Base-by-base conservation (phyloP, 768 basidiomycete genomes). In the Russula emetica region DNA sequence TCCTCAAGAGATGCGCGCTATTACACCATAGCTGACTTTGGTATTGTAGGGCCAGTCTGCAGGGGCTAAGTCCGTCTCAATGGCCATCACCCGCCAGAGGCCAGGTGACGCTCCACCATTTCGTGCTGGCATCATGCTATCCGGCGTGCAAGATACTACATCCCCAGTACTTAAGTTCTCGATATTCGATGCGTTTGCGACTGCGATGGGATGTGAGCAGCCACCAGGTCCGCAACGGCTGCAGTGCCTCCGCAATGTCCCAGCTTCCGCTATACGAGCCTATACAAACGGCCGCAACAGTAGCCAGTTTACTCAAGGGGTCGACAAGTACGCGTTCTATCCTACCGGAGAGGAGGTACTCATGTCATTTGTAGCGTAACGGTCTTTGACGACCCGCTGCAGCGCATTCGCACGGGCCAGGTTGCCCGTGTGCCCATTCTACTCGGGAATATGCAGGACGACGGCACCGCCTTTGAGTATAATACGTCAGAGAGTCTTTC, bases 181-280 rank as follows among this genome's bases (percentile, higher is more conserved):
- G 6, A 32, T 1, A 32, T 32, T 32, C 32, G 32, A 32, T 32
- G 32, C 32, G 32, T 32, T 32, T 28, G 52, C 63, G 7, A 36
- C 45, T 5, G 59, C 63, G 10, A 18, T 64, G 18, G 67, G 67
- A 26, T 73, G 72, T 45, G 55, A 14, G 1, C 62, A 71, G 34
- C 3, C 60, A 4, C 63, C 71, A 16, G 72, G 72, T 16, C 5
- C 68, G 0, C 40, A n/a, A 36, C 60, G 72, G 14, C 58, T 72
- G 7, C 44, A 67, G 18, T 73, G 72, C 56, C 63, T 73, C 10
- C 71, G 67, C 24, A 36, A 51, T 10, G 66, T 73, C 9, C 66
- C 72, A 10, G 69, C 71, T 5, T 16, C 51, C 13, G 42, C 34
- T 1, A 72, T 73, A 51, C 32, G 32, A 32, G 32, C 32, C 1